Evolutionary conservation across 345 rosid species (phyloP).

Genomic region (Linum usitatissimum): DNA sequence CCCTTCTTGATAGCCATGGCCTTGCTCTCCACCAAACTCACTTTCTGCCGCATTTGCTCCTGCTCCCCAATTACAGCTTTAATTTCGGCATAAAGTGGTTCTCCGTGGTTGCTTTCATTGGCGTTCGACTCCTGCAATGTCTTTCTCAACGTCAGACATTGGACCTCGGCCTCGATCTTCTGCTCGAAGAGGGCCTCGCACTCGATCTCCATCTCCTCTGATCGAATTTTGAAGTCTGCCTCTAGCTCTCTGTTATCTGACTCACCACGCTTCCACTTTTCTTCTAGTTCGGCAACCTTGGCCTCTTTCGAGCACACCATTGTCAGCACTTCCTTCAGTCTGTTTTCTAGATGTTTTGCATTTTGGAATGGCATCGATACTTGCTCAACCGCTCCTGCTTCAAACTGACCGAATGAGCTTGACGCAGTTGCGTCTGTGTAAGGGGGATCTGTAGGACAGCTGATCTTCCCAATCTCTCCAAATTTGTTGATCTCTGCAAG

Average conservation of each 20-base stretch:
- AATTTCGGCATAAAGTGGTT: constrained; percentile 23
- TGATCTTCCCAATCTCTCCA: constrained; percentile 39
- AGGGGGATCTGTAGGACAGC: constrained; percentile 20
- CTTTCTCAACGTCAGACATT: constrained; percentile 38
- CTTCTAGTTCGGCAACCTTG: constrained; percentile 44
- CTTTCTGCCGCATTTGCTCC: constrained; percentile 26
- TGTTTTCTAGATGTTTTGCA: constrained; percentile 36
- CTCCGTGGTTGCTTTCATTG: too few species aligned
- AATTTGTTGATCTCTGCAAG: constrained; percentile 47
- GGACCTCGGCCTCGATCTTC: constrained; percentile 75
- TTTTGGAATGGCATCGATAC: constrained; percentile 1
- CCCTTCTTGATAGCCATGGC: constrained; percentile 38
- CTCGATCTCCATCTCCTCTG: constrained; percentile 36
- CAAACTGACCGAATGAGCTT: constrained; percentile 29
- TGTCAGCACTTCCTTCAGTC: constrained; percentile 37
- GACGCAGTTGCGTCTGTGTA: constrained; percentile 16
- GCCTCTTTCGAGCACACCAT: constrained; percentile 37
- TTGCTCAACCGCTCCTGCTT: constrained; percentile 17
- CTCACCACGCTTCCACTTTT: constrained; percentile 19
- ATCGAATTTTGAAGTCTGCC: background rate
- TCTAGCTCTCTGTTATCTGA: constrained; percentile 14
- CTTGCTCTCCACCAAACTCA: constrained; percentile 38
- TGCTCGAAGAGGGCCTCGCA: constrained; percentile 53
- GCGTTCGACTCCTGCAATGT: constrained; percentile 33
- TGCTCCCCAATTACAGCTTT: constrained; percentile 34